Evolutionary conservation across 2,329 filamentous ascomycete genomes (phyloP).

Genomic region (Ascocoryne sarcoides): DNA sequence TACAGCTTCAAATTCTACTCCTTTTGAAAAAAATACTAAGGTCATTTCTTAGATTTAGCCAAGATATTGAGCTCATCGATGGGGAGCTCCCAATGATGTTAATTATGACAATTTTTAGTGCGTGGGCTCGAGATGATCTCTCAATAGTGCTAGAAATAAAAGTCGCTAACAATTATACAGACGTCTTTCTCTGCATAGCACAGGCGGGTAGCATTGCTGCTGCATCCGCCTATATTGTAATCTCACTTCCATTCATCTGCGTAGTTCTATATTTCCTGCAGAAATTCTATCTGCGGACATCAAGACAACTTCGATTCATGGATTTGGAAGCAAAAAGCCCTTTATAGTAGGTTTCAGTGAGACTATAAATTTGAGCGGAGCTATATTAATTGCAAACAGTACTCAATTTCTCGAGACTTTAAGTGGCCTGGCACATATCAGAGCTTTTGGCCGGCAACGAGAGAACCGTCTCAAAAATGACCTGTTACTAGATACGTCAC

Average conservation of each 20-base stretch:
- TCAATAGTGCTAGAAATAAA: not conserved
- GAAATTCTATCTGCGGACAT: conserved; percentile 38
- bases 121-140: not conserved
- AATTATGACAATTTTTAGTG: not conserved
- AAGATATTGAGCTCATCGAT: not conserved
- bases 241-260: not conserved
- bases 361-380: too few species aligned
- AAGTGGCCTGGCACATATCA: conserved; percentile 32
- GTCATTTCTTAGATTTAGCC: not conserved
- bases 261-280: conserved; percentile 23
- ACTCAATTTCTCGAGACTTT: conserved; percentile 35
- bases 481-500: conserved; percentile 41
- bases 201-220: not conserved
- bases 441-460: conserved; percentile 35
- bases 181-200: not conserved
- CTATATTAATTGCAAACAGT: too few species aligned
- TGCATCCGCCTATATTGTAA: not conserved
- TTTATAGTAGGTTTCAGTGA: too few species aligned
- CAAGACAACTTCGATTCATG: conserved; percentile 37
- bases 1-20: too few species aligned
- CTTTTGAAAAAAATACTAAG: too few species aligned
- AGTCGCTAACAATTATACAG: too few species aligned
- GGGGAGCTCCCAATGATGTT: not conserved
- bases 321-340: conserved; percentile 36
- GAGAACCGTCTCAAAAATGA: conserved; percentile 36